These are phyloP conservation scores for Saccharomycopsis microspora DNA, from an alignment of 805 yeast genomes.

Conservation along the genomic window DNA sequence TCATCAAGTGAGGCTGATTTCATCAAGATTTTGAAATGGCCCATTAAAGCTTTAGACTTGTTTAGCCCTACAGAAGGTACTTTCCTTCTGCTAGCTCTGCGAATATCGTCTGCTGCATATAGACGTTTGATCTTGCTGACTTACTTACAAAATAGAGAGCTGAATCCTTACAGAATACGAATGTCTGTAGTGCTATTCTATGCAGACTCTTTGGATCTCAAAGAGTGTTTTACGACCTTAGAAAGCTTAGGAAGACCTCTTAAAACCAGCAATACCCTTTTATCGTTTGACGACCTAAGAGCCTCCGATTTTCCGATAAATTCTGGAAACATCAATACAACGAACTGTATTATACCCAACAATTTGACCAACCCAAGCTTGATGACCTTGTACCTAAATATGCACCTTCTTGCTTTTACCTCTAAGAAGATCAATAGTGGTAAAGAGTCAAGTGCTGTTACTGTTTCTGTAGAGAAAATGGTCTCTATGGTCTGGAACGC, in stretches of 20 bases:
- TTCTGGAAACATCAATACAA: too few species aligned
- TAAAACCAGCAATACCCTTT: too few species aligned
- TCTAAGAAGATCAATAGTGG: neutral
- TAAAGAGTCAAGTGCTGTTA: neutral
- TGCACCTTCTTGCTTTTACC: neutral
- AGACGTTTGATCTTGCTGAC: neutral
- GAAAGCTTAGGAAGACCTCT: too few species aligned
- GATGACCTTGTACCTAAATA: neutral
- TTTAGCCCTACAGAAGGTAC: constrained; percentile 5
- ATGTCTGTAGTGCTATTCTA: too few species aligned
- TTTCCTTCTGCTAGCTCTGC: neutral
- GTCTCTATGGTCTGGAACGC: neutral
- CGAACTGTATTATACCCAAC: neutral
- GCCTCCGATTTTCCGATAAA: neutral
- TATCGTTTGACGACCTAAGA: neutral
- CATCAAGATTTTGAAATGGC: constrained; percentile 5
- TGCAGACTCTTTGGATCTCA: too few species aligned
- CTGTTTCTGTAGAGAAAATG: neutral
- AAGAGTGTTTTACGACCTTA: too few species aligned
- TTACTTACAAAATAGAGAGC: neutral
- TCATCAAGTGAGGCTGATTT: neutral
- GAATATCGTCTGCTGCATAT: neutral
- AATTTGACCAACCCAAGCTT: neutral
- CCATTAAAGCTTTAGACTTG: neutral
- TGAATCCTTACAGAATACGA: too few species aligned